Evolutionary conservation across 495 filamentous ascomycete species (phyloP), one percentile per base, ranked within the genome.

Genomic region (Annulohypoxylon bovei): DNA sequence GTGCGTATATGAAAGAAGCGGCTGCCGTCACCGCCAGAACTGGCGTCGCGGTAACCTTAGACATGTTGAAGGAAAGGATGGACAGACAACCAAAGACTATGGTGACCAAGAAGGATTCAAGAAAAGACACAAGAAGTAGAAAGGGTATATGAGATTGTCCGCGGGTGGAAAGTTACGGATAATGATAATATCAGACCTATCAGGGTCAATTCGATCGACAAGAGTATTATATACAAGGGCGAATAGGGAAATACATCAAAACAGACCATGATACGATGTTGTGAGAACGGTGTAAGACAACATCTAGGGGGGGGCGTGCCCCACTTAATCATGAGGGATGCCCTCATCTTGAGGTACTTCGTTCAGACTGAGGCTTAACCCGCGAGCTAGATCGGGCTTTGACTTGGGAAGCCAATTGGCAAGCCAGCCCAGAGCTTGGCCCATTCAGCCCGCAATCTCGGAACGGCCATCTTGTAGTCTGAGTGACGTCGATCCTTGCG

Each of bases 381-480:
- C 25, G 42, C 3, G 35, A 62, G 42, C 14, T 58, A 44, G 57
- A 20, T 55, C 37, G 30, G 46, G 33, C 39, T 27, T 14, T 11
- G 23, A 32, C 32, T 50, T n/a, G 16, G 35, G 37, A 23, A 54
- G 28, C 22, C 16, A 54, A 11, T 55, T 52, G 20, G 47, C 30
- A 40, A 60, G 27, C 22, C 52, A 58, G 58, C 2, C 59, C 25
- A 68, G 60, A 72, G 46, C 42, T 67, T 65, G 55, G 65, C 46
- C 47, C 32, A 44, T 68, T 47, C 54, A 72, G 61, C 55, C 65
- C 70, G 60, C 65, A 68, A 72, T 72, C 65, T 72, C 70, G 65
- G 65, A 56, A 52, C 22, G 32, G 33, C 37, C 11, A 65, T 56
- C 33, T 28, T 23, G 23, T 50, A 42, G 7, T 32, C 22, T 62